Conservation (phyloP, 108 stramenopile genomes). For the Cyclotella distinguenda region DNA sequence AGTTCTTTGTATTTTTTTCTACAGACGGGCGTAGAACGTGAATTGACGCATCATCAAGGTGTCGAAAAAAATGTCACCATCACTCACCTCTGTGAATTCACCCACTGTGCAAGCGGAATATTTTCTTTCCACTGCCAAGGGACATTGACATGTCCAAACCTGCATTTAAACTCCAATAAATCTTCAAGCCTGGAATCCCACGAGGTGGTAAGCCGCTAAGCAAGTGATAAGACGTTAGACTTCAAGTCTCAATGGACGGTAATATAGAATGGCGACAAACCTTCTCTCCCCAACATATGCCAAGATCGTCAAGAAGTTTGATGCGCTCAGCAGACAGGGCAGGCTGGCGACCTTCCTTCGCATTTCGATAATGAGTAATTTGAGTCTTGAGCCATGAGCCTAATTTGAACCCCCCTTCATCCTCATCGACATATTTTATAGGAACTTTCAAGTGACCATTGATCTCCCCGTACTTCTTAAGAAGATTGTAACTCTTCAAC, state of each 20-base stretch:
- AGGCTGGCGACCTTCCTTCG: conserved; percentile 24
- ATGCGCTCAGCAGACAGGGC: conserved; percentile 32
- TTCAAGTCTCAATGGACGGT: no score
- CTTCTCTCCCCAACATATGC: conserved; percentile 38
- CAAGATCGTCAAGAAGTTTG: conserved; percentile 30
- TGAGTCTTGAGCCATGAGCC: conserved; percentile 45
- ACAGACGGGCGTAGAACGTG: not conserved
- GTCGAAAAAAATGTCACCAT: not conserved
- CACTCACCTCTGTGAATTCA: conserved; percentile 24
- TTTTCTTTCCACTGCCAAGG: conserved; percentile 48
- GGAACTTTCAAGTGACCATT: conserved; percentile 42
- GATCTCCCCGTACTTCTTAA: conserved; percentile 30
- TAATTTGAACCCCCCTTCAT: conserved; percentile 27
- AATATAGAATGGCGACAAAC: no score
- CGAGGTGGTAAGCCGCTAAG: conserved; percentile 18
- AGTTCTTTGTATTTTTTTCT: conserved; percentile 44
- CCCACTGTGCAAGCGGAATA: conserved; percentile 37
- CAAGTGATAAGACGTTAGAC: no score
- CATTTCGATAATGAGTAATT: conserved; percentile 40
- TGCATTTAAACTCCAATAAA: conserved; percentile 22
- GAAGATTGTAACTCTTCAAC: conserved; percentile 24
- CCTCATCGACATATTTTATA: conserved; percentile 10
- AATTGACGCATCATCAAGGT: not conserved
- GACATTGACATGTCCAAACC: conserved; percentile 43
- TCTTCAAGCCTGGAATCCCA: conserved; percentile 34